Evolutionary conservation across 495 filamentous ascomycete species (phyloP).

Genomic region (Trichoderma virens): DNA sequence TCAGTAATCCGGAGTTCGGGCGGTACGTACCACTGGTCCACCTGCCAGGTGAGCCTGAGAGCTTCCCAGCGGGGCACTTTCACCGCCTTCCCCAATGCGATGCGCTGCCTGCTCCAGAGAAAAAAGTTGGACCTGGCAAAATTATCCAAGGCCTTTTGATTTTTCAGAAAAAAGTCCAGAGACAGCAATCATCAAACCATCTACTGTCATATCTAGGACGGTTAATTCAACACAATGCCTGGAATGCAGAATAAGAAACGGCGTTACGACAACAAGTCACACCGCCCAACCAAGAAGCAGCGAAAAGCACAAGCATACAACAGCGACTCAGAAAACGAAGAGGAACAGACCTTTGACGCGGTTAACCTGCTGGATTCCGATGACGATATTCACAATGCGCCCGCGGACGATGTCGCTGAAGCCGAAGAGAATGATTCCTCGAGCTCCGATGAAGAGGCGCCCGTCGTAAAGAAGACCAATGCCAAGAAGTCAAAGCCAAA

Average conservation of each 20-base stretch:
- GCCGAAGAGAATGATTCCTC: slow-evolving; percentile 23
- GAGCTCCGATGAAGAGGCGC: slow-evolving; percentile 32
- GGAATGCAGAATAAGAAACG: slow-evolving; percentile 16
- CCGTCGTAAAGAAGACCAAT: slow-evolving; percentile 25
- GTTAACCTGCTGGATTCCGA: slow-evolving; percentile 64
- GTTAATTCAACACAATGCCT: slow-evolving; percentile 20
- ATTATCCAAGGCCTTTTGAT: not conserved
- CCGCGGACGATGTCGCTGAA: slow-evolving; percentile 32
- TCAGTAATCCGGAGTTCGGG: too few species aligned
- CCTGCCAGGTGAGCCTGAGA: not conserved
- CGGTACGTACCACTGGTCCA: too few species aligned
- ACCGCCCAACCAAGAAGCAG: slow-evolving; percentile 59
- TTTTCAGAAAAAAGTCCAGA: not conserved
- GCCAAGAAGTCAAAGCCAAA: slow-evolving; percentile 15
- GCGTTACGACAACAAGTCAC: slow-evolving; percentile 47
- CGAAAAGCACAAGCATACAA: slow-evolving; percentile 60
- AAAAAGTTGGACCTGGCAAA: slow-evolving; percentile 3
- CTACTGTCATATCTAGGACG: not conserved
- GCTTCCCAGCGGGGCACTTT: not conserved
- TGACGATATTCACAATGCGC: slow-evolving; percentile 43
- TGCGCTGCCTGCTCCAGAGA: not conserved
- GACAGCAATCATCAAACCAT: not conserved
- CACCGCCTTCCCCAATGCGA: slow-evolving; percentile 5
- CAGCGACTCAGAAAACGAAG: slow-evolving; percentile 54
- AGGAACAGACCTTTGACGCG: slow-evolving; percentile 47